phyloP scores from a whole-genome alignment of 306 rosid species.

The Prinsepia uniflora region DNA sequence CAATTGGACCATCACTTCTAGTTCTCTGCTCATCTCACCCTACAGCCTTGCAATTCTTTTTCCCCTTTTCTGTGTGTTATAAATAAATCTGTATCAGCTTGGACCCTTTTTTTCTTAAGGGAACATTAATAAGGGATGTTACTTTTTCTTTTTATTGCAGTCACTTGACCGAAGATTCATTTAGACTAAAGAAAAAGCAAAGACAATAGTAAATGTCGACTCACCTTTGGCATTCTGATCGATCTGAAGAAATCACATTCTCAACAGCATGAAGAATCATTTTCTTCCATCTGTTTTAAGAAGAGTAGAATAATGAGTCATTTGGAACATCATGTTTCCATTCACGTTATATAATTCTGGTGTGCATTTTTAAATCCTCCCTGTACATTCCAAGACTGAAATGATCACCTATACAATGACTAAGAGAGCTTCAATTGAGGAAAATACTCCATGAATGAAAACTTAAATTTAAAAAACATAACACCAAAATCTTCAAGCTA shows the following conservation, averaged over 20 bases:
- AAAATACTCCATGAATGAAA: too few relatives aligned
- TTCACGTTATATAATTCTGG: not conserved
- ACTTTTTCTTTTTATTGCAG: too few relatives aligned
- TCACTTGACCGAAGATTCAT: too few relatives aligned
- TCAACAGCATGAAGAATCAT: constrained; percentile 50
- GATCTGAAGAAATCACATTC: constrained; percentile 25
- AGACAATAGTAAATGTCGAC: constrained; percentile 5
- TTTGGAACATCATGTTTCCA: not conserved
- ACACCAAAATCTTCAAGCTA: too few relatives aligned
- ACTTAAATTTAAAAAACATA: too few relatives aligned
- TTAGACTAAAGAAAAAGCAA: not conserved
- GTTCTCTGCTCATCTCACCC: too few relatives aligned
- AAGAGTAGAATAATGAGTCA: constrained; percentile 9
- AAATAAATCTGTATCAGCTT: constrained; percentile 22
- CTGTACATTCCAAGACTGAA: not conserved
- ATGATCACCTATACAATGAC: not conserved
- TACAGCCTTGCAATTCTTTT: constrained; percentile 5
- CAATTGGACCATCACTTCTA: too few relatives aligned
- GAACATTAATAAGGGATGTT: too few relatives aligned
- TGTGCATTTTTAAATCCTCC: not conserved
- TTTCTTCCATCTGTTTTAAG: constrained; percentile 62
- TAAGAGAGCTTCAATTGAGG: too few relatives aligned
- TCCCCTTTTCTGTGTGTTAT: constrained; percentile 6
- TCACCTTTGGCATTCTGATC: constrained; percentile 37
- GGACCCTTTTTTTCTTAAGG: constrained; percentile 2